Evolutionary conservation across 306 rosid species (phyloP).

Genomic region (Ziziphus jujuba): DNA sequence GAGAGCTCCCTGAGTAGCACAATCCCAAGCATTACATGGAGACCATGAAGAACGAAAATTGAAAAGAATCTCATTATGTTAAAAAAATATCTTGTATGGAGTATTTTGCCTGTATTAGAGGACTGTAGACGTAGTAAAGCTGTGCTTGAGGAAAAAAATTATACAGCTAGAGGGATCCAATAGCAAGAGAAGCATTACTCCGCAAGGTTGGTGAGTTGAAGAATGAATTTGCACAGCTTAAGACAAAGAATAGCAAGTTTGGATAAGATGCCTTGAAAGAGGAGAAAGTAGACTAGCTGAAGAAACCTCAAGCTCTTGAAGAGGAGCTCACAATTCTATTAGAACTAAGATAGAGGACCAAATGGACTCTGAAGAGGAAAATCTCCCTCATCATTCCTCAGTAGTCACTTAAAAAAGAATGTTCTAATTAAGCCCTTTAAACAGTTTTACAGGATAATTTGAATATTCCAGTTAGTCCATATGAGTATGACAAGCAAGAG

Average conservation of each 20-base stretch:
- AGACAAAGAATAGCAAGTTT: conserved; percentile 34
- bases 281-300: no score
- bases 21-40: conserved; percentile 33
- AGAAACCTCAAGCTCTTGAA: no score
- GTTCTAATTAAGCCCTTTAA: no score
- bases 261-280: conserved; percentile 37
- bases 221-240: conserved; percentile 37
- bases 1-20: conserved; percentile 37
- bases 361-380: conserved; percentile 16
- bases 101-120: conserved; percentile 41
- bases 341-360: conserved; percentile 51
- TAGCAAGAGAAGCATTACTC: conserved; percentile 36
- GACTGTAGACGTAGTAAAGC: conserved; percentile 36
- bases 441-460: no score
- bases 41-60: conserved; percentile 52
- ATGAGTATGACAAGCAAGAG: no score
- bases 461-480: no score
- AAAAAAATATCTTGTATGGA: conserved; percentile 34
- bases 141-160: conserved; percentile 55
- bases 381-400: no score
- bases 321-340: conserved; percentile 40
- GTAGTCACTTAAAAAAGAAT: no score
- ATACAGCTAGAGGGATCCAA: conserved; percentile 48
- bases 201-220: conserved; percentile 34
- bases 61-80: conserved; percentile 35